Conservation (phyloP, 1,139 yeast genomes). For the Yamadazyma diospyri region DNA sequence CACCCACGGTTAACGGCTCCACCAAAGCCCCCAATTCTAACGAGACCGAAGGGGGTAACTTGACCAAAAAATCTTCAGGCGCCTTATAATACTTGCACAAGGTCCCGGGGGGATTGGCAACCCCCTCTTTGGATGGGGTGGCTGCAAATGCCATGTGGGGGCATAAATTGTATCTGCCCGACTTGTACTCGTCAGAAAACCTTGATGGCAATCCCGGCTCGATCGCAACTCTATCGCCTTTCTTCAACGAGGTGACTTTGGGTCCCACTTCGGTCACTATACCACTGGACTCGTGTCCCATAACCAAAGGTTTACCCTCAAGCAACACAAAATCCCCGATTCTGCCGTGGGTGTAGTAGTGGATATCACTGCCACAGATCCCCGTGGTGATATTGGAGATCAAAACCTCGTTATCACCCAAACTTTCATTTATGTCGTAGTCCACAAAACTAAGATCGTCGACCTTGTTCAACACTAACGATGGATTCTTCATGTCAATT, state of each 20-base stretch:
- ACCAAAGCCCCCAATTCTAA: slow-evolving; percentile 86
- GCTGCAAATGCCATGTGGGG: slow-evolving; percentile 88
- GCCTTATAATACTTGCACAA: slow-evolving; percentile 65
- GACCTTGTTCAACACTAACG: slow-evolving; percentile 64
- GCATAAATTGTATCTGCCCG: slow-evolving; percentile 77
- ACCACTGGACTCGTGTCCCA: slow-evolving; percentile 80
- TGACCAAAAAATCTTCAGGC: slow-evolving; percentile 83
- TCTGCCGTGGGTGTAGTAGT: slow-evolving; percentile 74
- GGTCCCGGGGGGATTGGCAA: slow-evolving; percentile 60
- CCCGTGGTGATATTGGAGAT: slow-evolving; percentile 76
- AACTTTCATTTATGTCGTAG: slow-evolving; percentile 59
- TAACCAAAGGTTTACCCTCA: slow-evolving; percentile 58
- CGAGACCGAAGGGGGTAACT: slow-evolving; percentile 71
- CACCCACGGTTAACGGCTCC: slow-evolving; percentile 86
- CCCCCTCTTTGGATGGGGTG: slow-evolving; percentile 54
- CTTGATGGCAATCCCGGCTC: slow-evolving; percentile 76
- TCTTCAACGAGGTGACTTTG: slow-evolving; percentile 52
- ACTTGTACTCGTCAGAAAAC: slow-evolving; percentile 67
- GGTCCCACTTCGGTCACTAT: slow-evolving; percentile 63
- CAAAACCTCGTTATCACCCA: slow-evolving; percentile 65
- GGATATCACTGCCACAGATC: slow-evolving; percentile 86
- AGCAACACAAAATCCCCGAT: slow-evolving; percentile 69
- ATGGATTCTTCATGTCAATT: slow-evolving; percentile 47
- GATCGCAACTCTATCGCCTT: slow-evolving; percentile 82
- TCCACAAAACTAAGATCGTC: slow-evolving; percentile 65